Evolutionary conservation across 2,329 filamentous ascomycete species (phyloP).

Genomic region (Pezicula rhizophila): DNA sequence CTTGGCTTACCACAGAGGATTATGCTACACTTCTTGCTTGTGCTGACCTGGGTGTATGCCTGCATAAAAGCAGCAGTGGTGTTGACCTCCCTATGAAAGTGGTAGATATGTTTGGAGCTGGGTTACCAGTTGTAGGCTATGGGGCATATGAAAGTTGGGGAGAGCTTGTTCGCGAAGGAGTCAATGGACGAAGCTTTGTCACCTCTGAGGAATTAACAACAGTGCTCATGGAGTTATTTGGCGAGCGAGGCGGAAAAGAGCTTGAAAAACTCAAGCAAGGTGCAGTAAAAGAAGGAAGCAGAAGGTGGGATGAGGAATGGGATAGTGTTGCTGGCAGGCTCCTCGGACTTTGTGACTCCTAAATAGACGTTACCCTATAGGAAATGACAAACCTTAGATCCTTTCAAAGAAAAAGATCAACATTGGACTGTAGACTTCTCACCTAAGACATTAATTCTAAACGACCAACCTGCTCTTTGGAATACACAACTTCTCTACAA

Average conservation of each 20-base stretch:
- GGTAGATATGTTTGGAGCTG: conserved; percentile 96
- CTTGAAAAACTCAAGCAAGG: conserved; percentile 60
- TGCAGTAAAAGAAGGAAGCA: conserved; percentile 65
- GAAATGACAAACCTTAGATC: no score
- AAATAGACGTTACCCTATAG: no score
- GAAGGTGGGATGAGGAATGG: conserved; percentile 93
- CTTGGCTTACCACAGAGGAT: conserved; percentile 78
- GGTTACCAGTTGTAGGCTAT: conserved; percentile 85
- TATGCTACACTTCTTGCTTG: conserved; percentile 80
- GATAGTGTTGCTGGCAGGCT: conserved; percentile 71
- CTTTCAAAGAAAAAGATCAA: no score
- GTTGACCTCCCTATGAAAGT: conserved; percentile 99
- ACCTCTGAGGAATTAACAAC: conserved; percentile 59
- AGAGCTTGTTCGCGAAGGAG: conserved; percentile 82
- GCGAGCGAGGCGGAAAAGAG: conserved; percentile 40
- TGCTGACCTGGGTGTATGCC: conserved; percentile 82
- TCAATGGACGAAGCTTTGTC: conserved; percentile 82
- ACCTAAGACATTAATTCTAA: no score
- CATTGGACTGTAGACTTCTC: no score
- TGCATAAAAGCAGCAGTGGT: conserved; percentile 90
- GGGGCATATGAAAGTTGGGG: conserved; percentile 79
- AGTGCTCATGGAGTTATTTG: conserved; percentile 60
- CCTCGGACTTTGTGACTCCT: conserved; percentile 42
- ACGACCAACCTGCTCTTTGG: no score
- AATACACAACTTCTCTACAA: no score